Percentiles rank a stretch among this genome's conserved stretches.
Evolutionary conservation across 768 basidiomycete genomes (phyloP).

Genomic region (Chalciporus sphaerocephalus): DNA sequence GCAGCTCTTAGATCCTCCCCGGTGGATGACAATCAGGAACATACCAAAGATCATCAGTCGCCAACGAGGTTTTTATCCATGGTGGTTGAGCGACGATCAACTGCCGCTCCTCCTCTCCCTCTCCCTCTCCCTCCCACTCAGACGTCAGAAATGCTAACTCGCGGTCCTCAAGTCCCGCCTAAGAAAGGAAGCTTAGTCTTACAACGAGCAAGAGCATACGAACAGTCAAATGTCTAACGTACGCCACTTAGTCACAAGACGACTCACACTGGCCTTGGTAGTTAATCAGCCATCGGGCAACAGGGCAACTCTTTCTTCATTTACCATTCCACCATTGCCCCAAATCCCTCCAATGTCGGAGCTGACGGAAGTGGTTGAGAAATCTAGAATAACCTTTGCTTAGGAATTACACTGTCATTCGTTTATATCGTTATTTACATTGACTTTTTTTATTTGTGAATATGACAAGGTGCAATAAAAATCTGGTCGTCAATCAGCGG

Average conservation of each 20-base stretch:
- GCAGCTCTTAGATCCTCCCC: not conserved
- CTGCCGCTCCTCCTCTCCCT: not conserved
- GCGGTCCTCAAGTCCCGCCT: conserved; percentile 3
- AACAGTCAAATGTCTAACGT: conserved; percentile 11
- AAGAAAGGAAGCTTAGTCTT: conserved; percentile 27
- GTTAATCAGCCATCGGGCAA: not conserved
- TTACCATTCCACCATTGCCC: conserved; percentile 38
- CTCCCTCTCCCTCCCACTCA: not conserved
- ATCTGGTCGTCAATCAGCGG: conserved; percentile 3
- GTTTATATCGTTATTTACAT: not conserved
- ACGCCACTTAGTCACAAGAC: not conserved
- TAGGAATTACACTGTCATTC: not conserved
- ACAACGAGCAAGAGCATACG: conserved; percentile 28
- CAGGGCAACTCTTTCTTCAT: conserved; percentile 22
- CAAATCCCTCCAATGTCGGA: conserved; percentile 27
- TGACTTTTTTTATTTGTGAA: not conserved
- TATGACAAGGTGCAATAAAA: conserved; percentile 1
- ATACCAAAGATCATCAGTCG: conserved; percentile 5
- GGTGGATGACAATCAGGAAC: conserved; percentile 10
- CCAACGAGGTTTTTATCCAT: conserved; percentile 11
- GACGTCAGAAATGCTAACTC: conserved; percentile 9
- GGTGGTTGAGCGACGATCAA: conserved; percentile 13
- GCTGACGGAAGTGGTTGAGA: conserved; percentile 11
- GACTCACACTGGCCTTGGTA: conserved; percentile 1
- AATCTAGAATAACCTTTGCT: conserved; percentile 5